Percentiles rank a stretch among this genome's conserved stretches.
phyloP scores from a whole-genome alignment of 805 yeast species.

The Cyberlindnera xishuangbannaensis region DNA sequence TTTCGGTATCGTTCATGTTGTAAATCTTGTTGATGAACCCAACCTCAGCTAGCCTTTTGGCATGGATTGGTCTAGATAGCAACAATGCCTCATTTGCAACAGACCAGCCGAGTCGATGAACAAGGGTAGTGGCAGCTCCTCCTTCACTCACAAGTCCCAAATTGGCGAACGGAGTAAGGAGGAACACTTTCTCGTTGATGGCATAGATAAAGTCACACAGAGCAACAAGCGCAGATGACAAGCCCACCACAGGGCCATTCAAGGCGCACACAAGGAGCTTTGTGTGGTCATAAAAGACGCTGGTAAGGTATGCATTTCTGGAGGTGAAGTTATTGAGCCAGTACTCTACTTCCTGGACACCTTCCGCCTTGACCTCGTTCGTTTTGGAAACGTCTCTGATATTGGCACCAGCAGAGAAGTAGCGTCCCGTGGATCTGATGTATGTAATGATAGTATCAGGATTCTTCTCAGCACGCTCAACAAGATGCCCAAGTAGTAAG shows the following conservation, averaged over 20 bases:
- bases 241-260: constrained; percentile 85
- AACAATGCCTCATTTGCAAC: constrained; percentile 68
- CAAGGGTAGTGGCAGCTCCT: constrained; percentile 61
- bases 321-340: constrained; percentile 61
- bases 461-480: constrained; percentile 59
- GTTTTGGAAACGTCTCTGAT: constrained; percentile 32
- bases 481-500: constrained; percentile 47
- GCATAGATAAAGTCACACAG: constrained; percentile 73
- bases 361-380: constrained; percentile 14
- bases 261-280: constrained; percentile 68
- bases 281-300: constrained; percentile 60
- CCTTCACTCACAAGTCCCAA: constrained; percentile 85
- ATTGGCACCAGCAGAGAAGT: constrained; percentile 84
- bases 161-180: constrained; percentile 74
- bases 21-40: constrained; percentile 63
- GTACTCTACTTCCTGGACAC: constrained; percentile 28
- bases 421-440: constrained; percentile 64
- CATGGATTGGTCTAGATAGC: constrained; percentile 58
- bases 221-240: constrained; percentile 68
- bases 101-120: constrained; percentile 66
- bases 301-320: constrained; percentile 64
- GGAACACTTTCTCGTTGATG: constrained; percentile 47
- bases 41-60: constrained; percentile 46
- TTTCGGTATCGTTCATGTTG: constrained; percentile 35
- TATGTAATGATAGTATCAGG: constrained; percentile 59